Base-by-base conservation (phyloP, 2,329 filamentous ascomycete genomes). In the Fusarium cicatricum region DNA sequence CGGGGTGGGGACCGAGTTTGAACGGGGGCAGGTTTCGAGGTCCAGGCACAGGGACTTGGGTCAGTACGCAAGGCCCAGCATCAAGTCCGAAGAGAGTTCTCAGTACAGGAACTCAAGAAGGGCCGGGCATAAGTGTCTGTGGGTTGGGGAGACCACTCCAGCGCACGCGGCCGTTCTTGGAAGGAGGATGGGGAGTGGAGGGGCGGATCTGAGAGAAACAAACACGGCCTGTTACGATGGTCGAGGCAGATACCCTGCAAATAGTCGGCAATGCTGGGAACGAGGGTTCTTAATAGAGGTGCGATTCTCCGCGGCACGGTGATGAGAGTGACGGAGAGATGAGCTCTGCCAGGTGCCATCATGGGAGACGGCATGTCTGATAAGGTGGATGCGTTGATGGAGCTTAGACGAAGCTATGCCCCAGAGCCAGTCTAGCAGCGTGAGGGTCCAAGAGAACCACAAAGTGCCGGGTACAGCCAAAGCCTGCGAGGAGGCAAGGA, bases 81-180 rank as follows among this genome's bases (percentile, higher is more conserved):
- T 67, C 62, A 52, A 69, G 51, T 70, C 70, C 67, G 70, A 70
- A 69, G 73, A 64, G 56, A 50, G 62, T 60, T 60, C 58, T 66
- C 54, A 59, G 63, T 51, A 52, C 58, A 55, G 52, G 51, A 57
- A 60, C 58, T 55, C 42, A 61, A 65, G 61, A 67, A 67, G 60
- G 53, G 60, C 62, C 62, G 49, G 67, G 52, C 55, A 65, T 52
- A 45, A 60, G 49, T 58, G 62, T 59, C 65, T 64, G 68, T 62
- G 63, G 64, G 58, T 60, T 68, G 53, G 58, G 29, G 52, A 67
- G 58, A 59, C 63, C 61, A 60, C 63, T 65, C 63, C 73, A 76
- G 74, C 74, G 75, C 73, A 77, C 74, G 75, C 74, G 74, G 74
- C 78, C 78, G 70, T 74, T 78, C 76, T 78, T 73, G 78, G 78